Conservation (phyloP, 164 flowering plant species). For the Taxillus chinensis region DNA sequence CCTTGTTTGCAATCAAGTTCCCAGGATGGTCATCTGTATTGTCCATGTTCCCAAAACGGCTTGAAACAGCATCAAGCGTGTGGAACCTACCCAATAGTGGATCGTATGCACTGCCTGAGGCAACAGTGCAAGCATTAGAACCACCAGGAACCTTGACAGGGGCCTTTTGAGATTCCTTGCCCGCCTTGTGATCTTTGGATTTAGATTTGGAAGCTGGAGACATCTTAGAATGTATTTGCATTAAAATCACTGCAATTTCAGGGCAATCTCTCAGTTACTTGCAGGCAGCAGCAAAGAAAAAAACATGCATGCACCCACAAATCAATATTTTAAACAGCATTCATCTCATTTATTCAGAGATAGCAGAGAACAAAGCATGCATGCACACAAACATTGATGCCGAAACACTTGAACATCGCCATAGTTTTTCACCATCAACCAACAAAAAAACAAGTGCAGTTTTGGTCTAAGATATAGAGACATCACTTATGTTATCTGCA, state of each 20-base stretch:
- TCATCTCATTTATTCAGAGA: background rate
- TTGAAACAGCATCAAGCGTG: conserved; percentile 49
- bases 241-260: background rate
- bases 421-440: background rate
- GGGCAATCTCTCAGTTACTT: background rate
- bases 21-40: conserved; percentile 67
- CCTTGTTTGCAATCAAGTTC: conserved; percentile 42
- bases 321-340: background rate
- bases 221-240: conserved; percentile 18
- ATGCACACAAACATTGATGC: background rate
- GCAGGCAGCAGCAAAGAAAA: background rate
- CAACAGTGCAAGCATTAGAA: conserved; percentile 34
- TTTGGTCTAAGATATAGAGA: background rate
- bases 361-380: background rate
- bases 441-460: background rate
- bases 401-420: background rate
- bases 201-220: conserved; percentile 67
- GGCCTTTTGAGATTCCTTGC: conserved; percentile 61
- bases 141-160: conserved; percentile 44
- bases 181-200: conserved; percentile 58
- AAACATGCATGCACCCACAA: no score
- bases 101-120: conserved; percentile 65
- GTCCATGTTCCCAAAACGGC: conserved; percentile 68
- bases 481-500: background rate
- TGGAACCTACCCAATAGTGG: conserved; percentile 79